Conservation (phyloP, 1,284 basidiomycete species). For the Apiotrichum veenhuisii region DNA sequence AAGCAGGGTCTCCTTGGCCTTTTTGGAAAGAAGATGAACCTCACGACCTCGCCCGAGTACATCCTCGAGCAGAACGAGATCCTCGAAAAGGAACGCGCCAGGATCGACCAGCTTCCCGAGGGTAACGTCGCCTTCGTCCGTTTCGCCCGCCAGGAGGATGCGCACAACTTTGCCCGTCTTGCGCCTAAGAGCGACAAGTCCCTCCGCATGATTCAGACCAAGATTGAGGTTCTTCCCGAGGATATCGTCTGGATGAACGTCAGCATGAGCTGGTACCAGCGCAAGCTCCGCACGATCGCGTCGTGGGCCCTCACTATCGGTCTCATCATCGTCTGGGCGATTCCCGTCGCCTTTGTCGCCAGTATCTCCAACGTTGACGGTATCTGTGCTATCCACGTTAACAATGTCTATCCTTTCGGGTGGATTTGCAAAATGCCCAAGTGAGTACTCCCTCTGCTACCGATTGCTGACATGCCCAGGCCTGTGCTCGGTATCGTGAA, state of each 20-base stretch:
- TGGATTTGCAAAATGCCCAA: constrained; percentile 74
- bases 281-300: constrained; percentile 51
- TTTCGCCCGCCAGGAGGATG: constrained; percentile 69
- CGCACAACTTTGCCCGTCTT: constrained; percentile 60
- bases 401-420: constrained; percentile 50
- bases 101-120: constrained; percentile 46
- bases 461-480: constrained; percentile 43
- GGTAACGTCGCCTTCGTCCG: constrained; percentile 72
- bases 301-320: constrained; percentile 55
- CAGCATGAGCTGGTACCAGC: constrained; percentile 55
- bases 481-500: constrained; percentile 71
- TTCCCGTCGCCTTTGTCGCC: constrained; percentile 76
- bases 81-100: constrained; percentile 57
- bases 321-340: constrained; percentile 56
- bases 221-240: constrained; percentile 61
- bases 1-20: constrained; percentile 58
- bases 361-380: constrained; percentile 73
- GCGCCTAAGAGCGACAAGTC: constrained; percentile 50
- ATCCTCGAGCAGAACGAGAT: constrained; percentile 53
- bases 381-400: constrained; percentile 53
- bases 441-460: constrained; percentile 8
- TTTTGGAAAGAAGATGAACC: constrained; percentile 55
- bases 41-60: constrained; percentile 54
- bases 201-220: constrained; percentile 56
- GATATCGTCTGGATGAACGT: constrained; percentile 87